Evolutionary conservation across 352 stramenopile genomes (phyloP).

Genomic region (Pythium aristosporum): DNA sequence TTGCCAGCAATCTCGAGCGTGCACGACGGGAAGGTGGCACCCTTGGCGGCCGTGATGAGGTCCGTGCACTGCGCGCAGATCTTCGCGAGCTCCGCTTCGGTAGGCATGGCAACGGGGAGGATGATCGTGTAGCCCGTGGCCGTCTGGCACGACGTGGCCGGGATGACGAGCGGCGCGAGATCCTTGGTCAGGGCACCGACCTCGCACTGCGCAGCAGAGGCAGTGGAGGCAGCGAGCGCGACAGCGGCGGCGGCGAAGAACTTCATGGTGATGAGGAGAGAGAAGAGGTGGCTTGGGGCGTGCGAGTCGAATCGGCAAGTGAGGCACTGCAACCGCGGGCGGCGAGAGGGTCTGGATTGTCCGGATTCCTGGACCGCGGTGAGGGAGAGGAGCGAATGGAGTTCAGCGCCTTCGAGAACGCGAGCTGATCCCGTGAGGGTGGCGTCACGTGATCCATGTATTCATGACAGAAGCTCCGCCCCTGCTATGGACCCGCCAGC

Average conservation of each 20-base stretch:
- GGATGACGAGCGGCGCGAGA: slow-evolving; percentile 9
- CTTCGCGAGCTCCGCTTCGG: slow-evolving; percentile 3
- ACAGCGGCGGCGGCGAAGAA: slow-evolving; percentile 14
- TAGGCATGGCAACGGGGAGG: slow-evolving; percentile 6
- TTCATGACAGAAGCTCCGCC: too few relatives aligned
- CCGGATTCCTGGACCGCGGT: not conserved
- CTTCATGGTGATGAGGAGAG: slow-evolving; percentile 20
- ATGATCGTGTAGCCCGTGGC: slow-evolving; percentile 13
- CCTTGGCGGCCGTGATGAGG: slow-evolving; percentile 10
- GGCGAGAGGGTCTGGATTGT: not conserved
- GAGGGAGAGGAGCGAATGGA: not conserved
- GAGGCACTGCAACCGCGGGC: not conserved
- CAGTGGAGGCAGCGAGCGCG: slow-evolving; percentile 13
- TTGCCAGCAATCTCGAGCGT: slow-evolving; percentile 5
- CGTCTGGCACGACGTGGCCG: slow-evolving; percentile 17
- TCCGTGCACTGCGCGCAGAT: slow-evolving; percentile 22
- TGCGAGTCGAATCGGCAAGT: slow-evolving; percentile 17
- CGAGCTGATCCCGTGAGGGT: too few relatives aligned
- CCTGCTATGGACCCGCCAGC: too few relatives aligned
- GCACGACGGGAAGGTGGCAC: slow-evolving; percentile 17
- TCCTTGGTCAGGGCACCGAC: slow-evolving; percentile 6
- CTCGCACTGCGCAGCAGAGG: slow-evolving; percentile 13
- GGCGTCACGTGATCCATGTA: too few relatives aligned
- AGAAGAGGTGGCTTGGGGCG: not conserved
- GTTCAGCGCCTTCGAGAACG: too few relatives aligned